Conservation (phyloP, 495 filamentous ascomycete species). For the Tuber indicum region DNA sequence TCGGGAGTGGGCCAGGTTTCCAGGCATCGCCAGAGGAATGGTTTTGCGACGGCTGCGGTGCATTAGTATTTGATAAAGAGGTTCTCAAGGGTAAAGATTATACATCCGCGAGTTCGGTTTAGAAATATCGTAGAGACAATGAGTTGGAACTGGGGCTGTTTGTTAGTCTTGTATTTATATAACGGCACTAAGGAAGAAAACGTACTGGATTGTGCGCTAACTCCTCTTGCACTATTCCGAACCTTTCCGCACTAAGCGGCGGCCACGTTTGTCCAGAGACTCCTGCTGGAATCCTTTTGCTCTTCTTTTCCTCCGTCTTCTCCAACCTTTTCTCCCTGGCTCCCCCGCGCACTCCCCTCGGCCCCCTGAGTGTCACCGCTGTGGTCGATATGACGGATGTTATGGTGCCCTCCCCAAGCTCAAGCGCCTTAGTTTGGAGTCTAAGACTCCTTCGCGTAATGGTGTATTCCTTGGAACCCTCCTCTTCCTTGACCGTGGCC, state of each 20-base stretch:
- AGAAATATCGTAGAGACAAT: conserved; percentile 75
- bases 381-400: background rate
- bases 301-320: background rate
- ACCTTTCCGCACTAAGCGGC: conserved; percentile 21
- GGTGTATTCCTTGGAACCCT: background rate
- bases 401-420: background rate
- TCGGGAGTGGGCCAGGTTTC: conserved; percentile 60
- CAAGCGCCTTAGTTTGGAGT: background rate
- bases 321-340: background rate
- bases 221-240: conserved; percentile 37
- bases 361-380: background rate
- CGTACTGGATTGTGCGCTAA: conserved; percentile 25
- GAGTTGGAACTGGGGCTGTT: conserved; percentile 51
- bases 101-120: conserved; percentile 65
- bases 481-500: background rate
- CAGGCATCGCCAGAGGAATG: conserved; percentile 65
- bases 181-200: background rate
- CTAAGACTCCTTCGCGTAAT: background rate
- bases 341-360: background rate
- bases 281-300: conserved; percentile 19
- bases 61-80: background rate
- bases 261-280: conserved; percentile 26
- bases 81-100: background rate
- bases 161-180: background rate
- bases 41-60: conserved; percentile 55